These are phyloP conservation scores for Aspergillus bombycis DNA, from an alignment of 2,329 filamentous ascomycete genomes.

Conservation along the genomic window DNA sequence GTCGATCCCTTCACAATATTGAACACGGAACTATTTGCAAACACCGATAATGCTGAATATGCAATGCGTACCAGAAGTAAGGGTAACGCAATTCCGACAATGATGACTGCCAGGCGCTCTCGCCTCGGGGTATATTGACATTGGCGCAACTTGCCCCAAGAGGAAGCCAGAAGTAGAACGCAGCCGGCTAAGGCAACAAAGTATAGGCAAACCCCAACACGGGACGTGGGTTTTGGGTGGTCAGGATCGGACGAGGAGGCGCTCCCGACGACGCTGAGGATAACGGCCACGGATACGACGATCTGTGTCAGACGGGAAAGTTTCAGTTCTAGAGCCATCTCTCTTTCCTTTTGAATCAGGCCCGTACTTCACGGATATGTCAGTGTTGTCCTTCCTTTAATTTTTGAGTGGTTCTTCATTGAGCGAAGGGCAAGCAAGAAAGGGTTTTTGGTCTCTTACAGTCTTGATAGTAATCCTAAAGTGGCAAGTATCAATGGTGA, in stretches of 20 bases:
- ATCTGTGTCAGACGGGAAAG: neutral
- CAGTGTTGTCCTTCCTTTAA: neutral
- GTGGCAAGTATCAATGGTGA: neutral
- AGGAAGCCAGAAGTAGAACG: neutral
- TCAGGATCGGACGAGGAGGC: neutral
- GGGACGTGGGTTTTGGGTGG: neutral
- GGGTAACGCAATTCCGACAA: neutral
- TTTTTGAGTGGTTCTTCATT: neutral
- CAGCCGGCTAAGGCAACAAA: neutral
- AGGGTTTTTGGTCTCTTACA: neutral
- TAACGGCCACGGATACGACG: neutral
- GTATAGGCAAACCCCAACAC: neutral
- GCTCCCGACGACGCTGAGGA: neutral
- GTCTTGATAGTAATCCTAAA: neutral
- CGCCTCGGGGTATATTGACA: neutral
- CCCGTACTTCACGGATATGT: neutral
- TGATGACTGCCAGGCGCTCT: neutral
- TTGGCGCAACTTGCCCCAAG: neutral
- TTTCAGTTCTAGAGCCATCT: neutral
- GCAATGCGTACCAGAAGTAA: neutral
- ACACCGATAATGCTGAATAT: neutral
- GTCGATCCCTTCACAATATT: neutral
- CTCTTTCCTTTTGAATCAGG: neutral
- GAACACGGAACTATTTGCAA: neutral
- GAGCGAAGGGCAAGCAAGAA: neutral